phyloP scores from a whole-genome alignment of 108 stramenopile species.

The Pelagomonas calceolata region DNA sequence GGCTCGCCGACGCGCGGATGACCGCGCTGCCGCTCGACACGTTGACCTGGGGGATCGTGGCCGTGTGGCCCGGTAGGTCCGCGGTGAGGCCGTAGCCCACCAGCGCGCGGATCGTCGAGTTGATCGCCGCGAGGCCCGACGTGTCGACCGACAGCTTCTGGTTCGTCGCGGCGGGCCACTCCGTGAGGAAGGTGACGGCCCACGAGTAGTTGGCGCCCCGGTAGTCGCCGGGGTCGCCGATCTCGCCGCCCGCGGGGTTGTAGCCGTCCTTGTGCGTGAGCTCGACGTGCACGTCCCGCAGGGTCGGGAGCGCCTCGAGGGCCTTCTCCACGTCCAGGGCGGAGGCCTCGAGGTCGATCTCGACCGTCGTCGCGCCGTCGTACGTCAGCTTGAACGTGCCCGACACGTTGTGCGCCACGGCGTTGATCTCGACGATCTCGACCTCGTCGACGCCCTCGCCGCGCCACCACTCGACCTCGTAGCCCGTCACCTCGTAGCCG shows the following conservation, averaged over 20 bases:
- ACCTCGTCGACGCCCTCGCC: constrained; percentile 35
- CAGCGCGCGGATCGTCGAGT: background rate
- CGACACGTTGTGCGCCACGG: constrained; percentile 18
- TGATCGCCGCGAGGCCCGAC: background rate
- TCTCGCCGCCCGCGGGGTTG: no score
- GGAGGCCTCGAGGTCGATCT: constrained; percentile 16
- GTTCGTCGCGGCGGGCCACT: constrained; percentile 28
- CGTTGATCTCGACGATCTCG: constrained; percentile 27
- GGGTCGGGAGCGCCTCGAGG: constrained; percentile 28
- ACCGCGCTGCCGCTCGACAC: background rate
- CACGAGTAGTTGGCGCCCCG: constrained; percentile 33
- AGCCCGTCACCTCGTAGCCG: constrained; percentile 44
- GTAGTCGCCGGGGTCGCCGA: no score
- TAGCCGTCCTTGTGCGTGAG: constrained; percentile 13
- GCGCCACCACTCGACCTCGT: constrained; percentile 59
- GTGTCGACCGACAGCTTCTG: background rate
- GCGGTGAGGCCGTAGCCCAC: background rate
- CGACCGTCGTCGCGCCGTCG: constrained; percentile 31
- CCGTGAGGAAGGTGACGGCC: constrained; percentile 53
- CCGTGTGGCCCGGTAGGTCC: background rate
- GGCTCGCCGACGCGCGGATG: background rate
- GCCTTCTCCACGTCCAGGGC: constrained; percentile 32
- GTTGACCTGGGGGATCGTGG: background rate
- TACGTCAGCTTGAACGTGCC: constrained; percentile 37
- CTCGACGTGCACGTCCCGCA: constrained; percentile 45